Conservation (phyloP, 805 yeast genomes). For the Zygoascus flipseniorum region DNA sequence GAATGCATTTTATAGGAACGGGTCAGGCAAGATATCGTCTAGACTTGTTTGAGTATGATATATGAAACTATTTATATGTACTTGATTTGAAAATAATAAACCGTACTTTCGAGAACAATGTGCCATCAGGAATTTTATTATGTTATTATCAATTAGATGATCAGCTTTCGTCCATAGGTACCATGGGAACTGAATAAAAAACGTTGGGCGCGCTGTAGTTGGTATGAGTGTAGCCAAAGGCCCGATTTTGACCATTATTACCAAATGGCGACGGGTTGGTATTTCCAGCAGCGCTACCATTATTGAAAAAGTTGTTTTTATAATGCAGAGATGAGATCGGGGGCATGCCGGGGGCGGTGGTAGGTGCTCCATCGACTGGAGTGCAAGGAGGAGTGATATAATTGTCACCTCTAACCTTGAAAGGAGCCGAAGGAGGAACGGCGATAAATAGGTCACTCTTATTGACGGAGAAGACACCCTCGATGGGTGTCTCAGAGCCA, state of each 20-base stretch:
- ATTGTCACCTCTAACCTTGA: constrained; percentile 7
- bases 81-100: too few relatives aligned
- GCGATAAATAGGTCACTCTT: background rate
- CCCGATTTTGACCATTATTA: background rate
- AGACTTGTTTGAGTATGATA: background rate
- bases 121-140: background rate
- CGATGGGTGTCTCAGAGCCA: constrained; percentile 3
- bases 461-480: background rate
- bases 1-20: background rate
- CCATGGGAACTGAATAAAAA: background rate
- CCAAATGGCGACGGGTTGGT: background rate
- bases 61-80: too few relatives aligned
- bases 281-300: background rate
- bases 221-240: background rate
- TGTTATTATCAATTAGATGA: background rate
- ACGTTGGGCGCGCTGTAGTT: constrained; percentile 1
- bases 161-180: background rate
- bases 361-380: constrained; percentile 12
- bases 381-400: constrained; percentile 19
- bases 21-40: background rate
- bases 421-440: background rate
- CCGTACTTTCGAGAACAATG: too few relatives aligned
- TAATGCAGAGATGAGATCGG: background rate
- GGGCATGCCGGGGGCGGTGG: background rate
- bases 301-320: background rate